phyloP scores from a whole-genome alignment of 176 grass and related monocot species.

The Ampelocalamus luodianensis region DNA sequence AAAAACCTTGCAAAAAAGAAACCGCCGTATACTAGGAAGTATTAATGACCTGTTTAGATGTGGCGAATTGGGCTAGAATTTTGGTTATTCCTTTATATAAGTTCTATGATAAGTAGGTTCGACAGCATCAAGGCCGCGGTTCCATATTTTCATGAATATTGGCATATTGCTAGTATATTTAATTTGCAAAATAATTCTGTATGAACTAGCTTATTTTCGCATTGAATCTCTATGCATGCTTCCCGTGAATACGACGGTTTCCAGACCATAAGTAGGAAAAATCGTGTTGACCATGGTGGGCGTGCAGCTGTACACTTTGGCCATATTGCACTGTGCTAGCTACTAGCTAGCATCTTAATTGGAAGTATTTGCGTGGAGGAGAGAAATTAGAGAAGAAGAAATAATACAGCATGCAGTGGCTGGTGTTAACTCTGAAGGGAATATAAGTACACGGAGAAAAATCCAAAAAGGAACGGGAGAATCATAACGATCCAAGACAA shows the following conservation, averaged over 20 bases:
- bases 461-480: conserved; percentile 42
- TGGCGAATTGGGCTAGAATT: no score
- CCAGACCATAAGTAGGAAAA: neutral
- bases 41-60: no score
- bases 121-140: no score
- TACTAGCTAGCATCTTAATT: neutral
- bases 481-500: conserved; percentile 46
- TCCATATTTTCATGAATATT: neutral
- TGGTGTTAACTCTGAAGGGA: conserved; percentile 1
- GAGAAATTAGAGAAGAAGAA: neutral
- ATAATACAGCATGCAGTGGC: neutral
- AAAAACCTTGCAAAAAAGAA: no score
- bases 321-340: neutral
- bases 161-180: neutral
- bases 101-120: no score
- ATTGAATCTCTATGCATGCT: neutral
- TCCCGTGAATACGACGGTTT: neutral
- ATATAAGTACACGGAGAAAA: conserved; percentile 40
- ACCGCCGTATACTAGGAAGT: no score
- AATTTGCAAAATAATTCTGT: neutral
- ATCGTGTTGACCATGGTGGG: neutral
- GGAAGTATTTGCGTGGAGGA: neutral
- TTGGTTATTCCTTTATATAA: no score
- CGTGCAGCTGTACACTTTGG: neutral
- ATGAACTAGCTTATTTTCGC: neutral